Conservation (phyloP, 306 rosid species). For the Senna siamea region DNA sequence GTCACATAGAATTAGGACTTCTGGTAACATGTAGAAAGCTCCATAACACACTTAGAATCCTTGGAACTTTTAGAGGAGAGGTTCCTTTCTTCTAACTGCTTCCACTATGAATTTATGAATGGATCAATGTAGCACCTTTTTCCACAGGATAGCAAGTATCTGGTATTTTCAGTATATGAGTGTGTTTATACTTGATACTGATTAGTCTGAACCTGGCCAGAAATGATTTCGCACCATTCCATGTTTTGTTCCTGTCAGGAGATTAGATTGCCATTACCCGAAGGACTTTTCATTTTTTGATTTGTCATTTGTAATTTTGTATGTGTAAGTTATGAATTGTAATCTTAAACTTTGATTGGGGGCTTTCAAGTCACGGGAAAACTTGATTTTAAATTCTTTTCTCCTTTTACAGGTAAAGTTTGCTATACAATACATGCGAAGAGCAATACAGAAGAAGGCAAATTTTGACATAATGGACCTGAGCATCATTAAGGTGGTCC, state of each 20-base stretch:
- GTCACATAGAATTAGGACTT: background rate
- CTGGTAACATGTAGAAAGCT: slow-evolving; percentile 13
- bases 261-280: background rate
- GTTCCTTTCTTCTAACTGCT: background rate
- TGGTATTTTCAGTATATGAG: background rate
- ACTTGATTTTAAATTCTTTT: slow-evolving; percentile 9
- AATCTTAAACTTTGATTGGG: too few species aligned
- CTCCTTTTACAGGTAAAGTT: slow-evolving; percentile 68
- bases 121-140: slow-evolving; percentile 16
- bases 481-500: slow-evolving; percentile 76
- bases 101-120: background rate
- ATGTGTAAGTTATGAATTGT: too few species aligned
- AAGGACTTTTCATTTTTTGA: background rate
- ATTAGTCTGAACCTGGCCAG: slow-evolving; percentile 4
- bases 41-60: slow-evolving; percentile 1
- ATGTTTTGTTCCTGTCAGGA: slow-evolving; percentile 3
- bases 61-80: slow-evolving; percentile 10
- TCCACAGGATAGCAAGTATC: background rate
- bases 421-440: slow-evolving; percentile 94
- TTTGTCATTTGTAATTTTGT: background rate
- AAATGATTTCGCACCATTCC: background rate
- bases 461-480: slow-evolving; percentile 87
- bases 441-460: slow-evolving; percentile 89
- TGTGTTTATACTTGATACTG: slow-evolving; percentile 10
- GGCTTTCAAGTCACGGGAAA: background rate